Base-by-base conservation (phyloP, 2,329 filamentous ascomycete species). In the Tolypocladium ovalisporum region DNA sequence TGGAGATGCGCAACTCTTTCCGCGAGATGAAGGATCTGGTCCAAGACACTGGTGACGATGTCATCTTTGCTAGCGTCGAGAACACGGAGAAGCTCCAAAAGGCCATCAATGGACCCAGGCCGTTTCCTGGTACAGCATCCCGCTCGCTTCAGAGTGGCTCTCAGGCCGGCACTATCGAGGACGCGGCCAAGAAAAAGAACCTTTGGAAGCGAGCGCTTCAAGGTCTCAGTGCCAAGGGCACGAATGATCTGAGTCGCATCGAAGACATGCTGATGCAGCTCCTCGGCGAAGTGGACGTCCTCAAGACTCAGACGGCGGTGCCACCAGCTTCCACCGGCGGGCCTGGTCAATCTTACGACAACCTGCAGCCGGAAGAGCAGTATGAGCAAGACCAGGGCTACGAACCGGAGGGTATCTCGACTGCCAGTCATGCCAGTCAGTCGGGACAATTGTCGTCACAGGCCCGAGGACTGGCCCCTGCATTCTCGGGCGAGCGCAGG, bases 1-100 rank as follows among this genome's bases (percentile, higher is more conserved):
- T 94, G 15, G 94, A 99, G 73, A 97, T 97, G 92, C 90, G 93
- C 62, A 95, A 89, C 64, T 95, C 90, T 0, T 96, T 97, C 68
- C 90, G 96, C 63, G 92, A 96, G 65, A 89, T 99, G 80, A 97
- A 94, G 77, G 88, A 87, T 62, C 87, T 96, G 67, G 88, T 99
- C 60, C 87, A 88, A 54, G 88, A 95, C 62, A 93, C 95, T 59
- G 70, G 72, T 6, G 93, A 97, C 67, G 89, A 90, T 59, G 82
- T 91, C 66, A 88, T 97, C 66, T 90, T 97, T 72, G 86, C 88
- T 42, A 86, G 89, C 61, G 88, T 89, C n/a, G 88, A 89, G 65
- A 90, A 93, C 67, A 93, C 93, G 13, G 91, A 96, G 62, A 86
- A 88, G 68, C 90, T 90, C 0, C 83, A 95, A 65, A 90, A 87